A percentile compares a stretch with the other conserved stretches of the same genome.
These are phyloP conservation scores for Otatea glauca DNA, from an alignment of 176 grass and related monocot species.

Conservation along the genomic window DNA sequence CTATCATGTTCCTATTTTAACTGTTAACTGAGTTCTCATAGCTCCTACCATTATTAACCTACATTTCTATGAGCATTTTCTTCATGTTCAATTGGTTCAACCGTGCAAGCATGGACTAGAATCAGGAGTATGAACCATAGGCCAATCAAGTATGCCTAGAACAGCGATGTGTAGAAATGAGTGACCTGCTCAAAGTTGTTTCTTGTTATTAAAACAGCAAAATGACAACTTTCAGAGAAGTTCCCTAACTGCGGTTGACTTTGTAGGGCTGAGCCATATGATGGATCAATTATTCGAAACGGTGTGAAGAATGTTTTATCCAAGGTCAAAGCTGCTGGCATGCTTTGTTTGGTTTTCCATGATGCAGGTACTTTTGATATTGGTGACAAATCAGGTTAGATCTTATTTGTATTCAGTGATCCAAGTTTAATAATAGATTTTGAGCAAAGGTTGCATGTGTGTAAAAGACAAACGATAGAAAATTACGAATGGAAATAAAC, in stretches of 20 bases:
- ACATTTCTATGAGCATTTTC: not conserved
- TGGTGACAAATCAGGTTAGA: slow-evolving; percentile 73
- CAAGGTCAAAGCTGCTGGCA: slow-evolving; percentile 79
- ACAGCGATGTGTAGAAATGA: slow-evolving; percentile 15
- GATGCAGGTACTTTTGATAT: slow-evolving; percentile 89
- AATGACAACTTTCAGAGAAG: not conserved
- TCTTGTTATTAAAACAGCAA: slow-evolving; percentile 1
- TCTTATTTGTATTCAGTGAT: slow-evolving; percentile 22
- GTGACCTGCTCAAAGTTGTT: slow-evolving; percentile 33
- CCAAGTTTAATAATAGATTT: slow-evolving; percentile 13
- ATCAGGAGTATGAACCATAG: not conserved
- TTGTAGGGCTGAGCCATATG: slow-evolving; percentile 55
- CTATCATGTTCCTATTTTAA: not conserved
- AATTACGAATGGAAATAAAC: not conserved
- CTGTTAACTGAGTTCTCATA: slow-evolving; percentile 11
- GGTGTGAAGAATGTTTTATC: slow-evolving; percentile 76
- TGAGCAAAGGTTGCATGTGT: slow-evolving; percentile 5
- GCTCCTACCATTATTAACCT: not conserved
- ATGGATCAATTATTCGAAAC: slow-evolving; percentile 66
- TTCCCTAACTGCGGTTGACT: slow-evolving; percentile 26
- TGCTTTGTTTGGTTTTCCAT: slow-evolving; percentile 94
- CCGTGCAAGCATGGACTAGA: slow-evolving; percentile 1
- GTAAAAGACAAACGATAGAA: not conserved
- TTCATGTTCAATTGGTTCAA: slow-evolving; percentile 15
- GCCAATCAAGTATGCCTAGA: not conserved